Percentiles rank a stretch among this genome's conserved stretches.
Evolutionary conservation across 148 eudicot genomes (phyloP).

Genomic region (Cornus kousa): DNA sequence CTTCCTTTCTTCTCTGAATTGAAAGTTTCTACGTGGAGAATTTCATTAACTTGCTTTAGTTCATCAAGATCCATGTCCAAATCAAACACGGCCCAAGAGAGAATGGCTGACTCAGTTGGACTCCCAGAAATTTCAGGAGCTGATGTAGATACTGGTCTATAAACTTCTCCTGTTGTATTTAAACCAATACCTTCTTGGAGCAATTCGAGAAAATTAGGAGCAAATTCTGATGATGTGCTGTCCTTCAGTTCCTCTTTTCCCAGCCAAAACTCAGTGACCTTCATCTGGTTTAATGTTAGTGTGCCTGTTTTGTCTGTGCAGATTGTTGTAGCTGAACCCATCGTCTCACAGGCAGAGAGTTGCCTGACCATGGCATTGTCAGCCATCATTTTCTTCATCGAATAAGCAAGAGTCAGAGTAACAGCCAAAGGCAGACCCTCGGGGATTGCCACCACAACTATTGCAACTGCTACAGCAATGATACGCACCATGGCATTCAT

Average conservation of each 20-base stretch:
- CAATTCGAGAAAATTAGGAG: neutral
- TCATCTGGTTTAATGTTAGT: conserved; percentile 41
- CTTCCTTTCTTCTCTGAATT: conserved; percentile 41
- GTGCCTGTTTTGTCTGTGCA: conserved; percentile 58
- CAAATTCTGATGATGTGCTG: neutral
- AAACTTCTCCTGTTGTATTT: conserved; percentile 5
- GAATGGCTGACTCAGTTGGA: conserved; percentile 42
- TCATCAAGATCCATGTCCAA: conserved; percentile 26
- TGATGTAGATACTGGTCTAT: neutral
- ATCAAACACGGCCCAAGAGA: conserved; percentile 39
- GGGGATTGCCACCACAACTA: conserved; percentile 24
- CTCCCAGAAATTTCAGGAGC: conserved; percentile 35
- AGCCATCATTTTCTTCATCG: conserved; percentile 30
- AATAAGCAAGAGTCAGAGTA: conserved; percentile 26
- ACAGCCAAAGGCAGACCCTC: conserved; percentile 28
- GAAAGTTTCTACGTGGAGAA: conserved; percentile 39
- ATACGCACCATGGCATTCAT: conserved; percentile 21
- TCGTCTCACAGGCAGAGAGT: conserved; percentile 51
- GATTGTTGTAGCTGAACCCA: conserved; percentile 52
- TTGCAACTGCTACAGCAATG: conserved; percentile 22
- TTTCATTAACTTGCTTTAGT: conserved; percentile 14
- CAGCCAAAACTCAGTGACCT: conserved; percentile 22
- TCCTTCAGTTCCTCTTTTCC: conserved; percentile 8
- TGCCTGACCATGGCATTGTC: conserved; percentile 44
- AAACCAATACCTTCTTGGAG: neutral